Evolutionary conservation across 192 early-diverging fungal genomes (phyloP).

Genomic region (Backusella circina): DNA sequence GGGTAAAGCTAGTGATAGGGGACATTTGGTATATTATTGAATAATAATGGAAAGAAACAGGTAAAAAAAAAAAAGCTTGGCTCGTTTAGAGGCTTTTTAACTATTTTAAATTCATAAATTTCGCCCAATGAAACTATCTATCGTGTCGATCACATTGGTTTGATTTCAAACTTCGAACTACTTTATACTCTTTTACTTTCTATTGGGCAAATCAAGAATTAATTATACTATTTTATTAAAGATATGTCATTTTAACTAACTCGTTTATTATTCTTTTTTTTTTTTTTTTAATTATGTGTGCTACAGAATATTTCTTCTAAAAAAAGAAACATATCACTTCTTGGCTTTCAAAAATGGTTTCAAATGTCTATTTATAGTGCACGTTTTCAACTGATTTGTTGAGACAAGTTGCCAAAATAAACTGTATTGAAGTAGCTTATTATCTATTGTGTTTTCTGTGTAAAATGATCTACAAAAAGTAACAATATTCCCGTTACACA

Average conservation of each 20-base stretch:
- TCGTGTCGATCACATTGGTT: slow-evolving; percentile 14
- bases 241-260: background rate
- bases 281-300: background rate
- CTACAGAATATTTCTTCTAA: background rate
- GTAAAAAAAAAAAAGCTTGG: background rate
- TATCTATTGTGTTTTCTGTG: background rate
- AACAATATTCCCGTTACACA: background rate
- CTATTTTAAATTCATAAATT: background rate
- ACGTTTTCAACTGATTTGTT: background rate
- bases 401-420: background rate
- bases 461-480: background rate
- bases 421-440: background rate
- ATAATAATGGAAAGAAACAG: background rate
- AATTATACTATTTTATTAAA: background rate
- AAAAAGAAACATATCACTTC: background rate
- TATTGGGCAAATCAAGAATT: background rate
- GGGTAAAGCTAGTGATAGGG: slow-evolving; percentile 33
- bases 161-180: background rate
- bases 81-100: background rate
- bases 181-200: background rate
- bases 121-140: slow-evolving; percentile 3
- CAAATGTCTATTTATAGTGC: background rate
- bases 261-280: background rate
- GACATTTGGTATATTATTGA: slow-evolving; percentile 11
- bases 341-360: background rate